These are phyloP conservation scores for Lactifluus hygrophoroides DNA, from an alignment of 768 basidiomycete genomes.

Conservation along the genomic window DNA sequence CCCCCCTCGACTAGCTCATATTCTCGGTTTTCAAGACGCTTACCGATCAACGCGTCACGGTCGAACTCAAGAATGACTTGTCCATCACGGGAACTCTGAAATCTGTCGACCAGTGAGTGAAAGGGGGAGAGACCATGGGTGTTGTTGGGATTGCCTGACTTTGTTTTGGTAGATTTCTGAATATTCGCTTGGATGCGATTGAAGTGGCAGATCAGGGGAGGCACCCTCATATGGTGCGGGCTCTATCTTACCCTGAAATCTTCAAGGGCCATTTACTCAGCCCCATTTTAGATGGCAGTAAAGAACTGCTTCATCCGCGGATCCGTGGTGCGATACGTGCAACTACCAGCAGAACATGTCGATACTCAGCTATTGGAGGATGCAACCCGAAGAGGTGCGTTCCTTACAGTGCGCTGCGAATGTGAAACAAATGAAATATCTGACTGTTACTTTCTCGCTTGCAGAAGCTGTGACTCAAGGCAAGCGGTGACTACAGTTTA, in stretches of 20 bases:
- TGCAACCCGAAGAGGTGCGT: constrained; percentile 86
- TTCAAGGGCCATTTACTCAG: not conserved
- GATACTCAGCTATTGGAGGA: constrained; percentile 95
- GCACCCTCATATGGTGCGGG: constrained; percentile 91
- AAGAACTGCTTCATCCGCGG: constrained; percentile 99
- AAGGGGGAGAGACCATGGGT: too few relatives aligned
- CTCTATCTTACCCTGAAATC: not conserved
- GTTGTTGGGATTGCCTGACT: too few relatives aligned
- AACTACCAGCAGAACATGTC: constrained; percentile 84
- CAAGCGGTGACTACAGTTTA: constrained; percentile 10
- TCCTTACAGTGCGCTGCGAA: not conserved
- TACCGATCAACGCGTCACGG: constrained; percentile 93
- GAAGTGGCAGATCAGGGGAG: constrained; percentile 84
- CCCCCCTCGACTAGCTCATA: constrained; percentile 50
- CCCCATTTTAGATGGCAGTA: constrained; percentile 74
- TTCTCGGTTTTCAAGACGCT: constrained; percentile 99
- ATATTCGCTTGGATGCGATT: constrained; percentile 93
- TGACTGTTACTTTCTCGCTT: not conserved
- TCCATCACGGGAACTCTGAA: constrained; percentile 92
- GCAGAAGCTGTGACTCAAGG: constrained; percentile 11
- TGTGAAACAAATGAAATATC: not conserved
- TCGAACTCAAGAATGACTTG: constrained; percentile 98
- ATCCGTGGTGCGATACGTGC: constrained; percentile 96
- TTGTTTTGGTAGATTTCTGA: constrained; percentile 59
- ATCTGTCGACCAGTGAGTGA: constrained; percentile 89